Conservation (phyloP, 345 rosid species). For the Aegle marmelos region DNA sequence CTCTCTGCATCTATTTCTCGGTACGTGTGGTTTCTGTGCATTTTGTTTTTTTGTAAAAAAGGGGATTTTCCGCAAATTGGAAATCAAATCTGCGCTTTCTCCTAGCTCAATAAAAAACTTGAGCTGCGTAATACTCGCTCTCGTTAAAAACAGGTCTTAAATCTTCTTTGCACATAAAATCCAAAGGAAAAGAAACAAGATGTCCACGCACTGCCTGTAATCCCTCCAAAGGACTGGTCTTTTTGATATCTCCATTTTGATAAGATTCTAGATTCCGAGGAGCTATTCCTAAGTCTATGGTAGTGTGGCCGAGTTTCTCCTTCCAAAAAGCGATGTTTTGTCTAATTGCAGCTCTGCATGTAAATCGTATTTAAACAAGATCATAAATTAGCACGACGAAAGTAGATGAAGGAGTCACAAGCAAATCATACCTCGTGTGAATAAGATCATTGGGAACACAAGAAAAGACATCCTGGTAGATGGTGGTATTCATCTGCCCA, state of each 20-base stretch:
- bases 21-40: neutral
- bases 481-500: slow-evolving; percentile 73
- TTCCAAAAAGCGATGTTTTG: slow-evolving; percentile 66
- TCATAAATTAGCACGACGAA: neutral
- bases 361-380: neutral
- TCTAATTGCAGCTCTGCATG: slow-evolving; percentile 57
- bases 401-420: neutral
- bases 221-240: slow-evolving; percentile 64
- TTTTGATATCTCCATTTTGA: slow-evolving; percentile 55
- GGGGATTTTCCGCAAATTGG: neutral
- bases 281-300: slow-evolving; percentile 90
- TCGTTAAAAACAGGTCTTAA: slow-evolving; percentile 89
- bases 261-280: slow-evolving; percentile 67
- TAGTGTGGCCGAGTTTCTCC: slow-evolving; percentile 79
- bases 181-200: slow-evolving; percentile 91
- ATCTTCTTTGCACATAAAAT: slow-evolving; percentile 92
- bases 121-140: slow-evolving; percentile 96
- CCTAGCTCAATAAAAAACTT: slow-evolving; percentile 68
- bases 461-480: slow-evolving; percentile 90
- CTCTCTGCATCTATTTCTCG: neutral
- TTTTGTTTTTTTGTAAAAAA: too few species aligned
- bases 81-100: neutral
- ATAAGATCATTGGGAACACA: slow-evolving; percentile 90
- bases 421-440: slow-evolving; percentile 60
- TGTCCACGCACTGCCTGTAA: slow-evolving; percentile 65